These are phyloP conservation scores for Saccharomycopsis fodiens DNA, from an alignment of 805 yeast species.

Conservation along the genomic window DNA sequence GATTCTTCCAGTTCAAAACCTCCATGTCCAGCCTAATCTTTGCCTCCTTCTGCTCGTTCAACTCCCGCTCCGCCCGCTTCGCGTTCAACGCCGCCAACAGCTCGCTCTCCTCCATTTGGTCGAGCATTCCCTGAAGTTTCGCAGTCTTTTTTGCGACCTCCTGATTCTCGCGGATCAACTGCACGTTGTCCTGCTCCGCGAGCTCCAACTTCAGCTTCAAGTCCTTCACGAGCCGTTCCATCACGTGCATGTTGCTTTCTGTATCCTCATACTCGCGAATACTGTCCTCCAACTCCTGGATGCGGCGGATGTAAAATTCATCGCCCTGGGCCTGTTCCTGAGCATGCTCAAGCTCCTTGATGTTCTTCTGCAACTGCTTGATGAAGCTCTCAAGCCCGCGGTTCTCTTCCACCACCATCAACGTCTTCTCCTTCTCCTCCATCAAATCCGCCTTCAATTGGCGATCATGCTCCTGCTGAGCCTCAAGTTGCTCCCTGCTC, in stretches of 20 bases:
- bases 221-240: slow-evolving; percentile 49
- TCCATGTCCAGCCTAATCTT: slow-evolving; percentile 49
- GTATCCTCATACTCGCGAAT: slow-evolving; percentile 40
- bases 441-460: slow-evolving; percentile 26
- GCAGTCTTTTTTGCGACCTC: slow-evolving; percentile 44
- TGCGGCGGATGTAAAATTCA: slow-evolving; percentile 46
- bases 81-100: slow-evolving; percentile 36
- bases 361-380: slow-evolving; percentile 39
- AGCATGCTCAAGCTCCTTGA: slow-evolving; percentile 40
- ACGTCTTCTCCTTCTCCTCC: slow-evolving; percentile 41
- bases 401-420: slow-evolving; percentile 59
- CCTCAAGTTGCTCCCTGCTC: slow-evolving; percentile 31
- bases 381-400: slow-evolving; percentile 52
- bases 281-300: slow-evolving; percentile 44
- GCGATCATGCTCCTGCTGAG: slow-evolving; percentile 28
- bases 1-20: slow-evolving; percentile 43
- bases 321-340: slow-evolving; percentile 45
- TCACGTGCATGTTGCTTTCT: slow-evolving; percentile 46
- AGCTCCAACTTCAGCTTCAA: slow-evolving; percentile 43
- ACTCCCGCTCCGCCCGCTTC: slow-evolving; percentile 49
- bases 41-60: slow-evolving; percentile 45
- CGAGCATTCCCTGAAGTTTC: slow-evolving; percentile 38
- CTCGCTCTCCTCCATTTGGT: slow-evolving; percentile 36
- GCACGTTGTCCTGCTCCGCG: slow-evolving; percentile 41
- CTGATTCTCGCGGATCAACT: slow-evolving; percentile 53